Evolutionary conservation across 495 filamentous ascomycete genomes (phyloP).

Genomic region (Cairneyella variabilis): DNA sequence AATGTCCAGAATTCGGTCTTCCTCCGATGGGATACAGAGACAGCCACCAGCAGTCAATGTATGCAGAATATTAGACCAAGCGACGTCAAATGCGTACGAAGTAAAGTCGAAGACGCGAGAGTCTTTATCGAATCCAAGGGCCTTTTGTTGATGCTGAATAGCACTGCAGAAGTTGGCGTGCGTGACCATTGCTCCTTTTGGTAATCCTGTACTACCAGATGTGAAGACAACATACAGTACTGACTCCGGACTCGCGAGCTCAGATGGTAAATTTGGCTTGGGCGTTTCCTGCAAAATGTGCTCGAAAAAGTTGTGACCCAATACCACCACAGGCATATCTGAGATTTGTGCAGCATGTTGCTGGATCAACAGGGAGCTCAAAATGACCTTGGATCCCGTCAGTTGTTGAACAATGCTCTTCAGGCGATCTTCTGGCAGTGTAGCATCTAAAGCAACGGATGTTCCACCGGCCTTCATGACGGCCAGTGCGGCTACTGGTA

Average conservation of each 20-base stretch:
- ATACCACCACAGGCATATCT: neutral
- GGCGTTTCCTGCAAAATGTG: neutral
- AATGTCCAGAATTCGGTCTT: conserved; percentile 35
- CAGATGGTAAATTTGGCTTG: neutral
- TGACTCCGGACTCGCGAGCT: neutral
- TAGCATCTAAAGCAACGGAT: conserved; percentile 41
- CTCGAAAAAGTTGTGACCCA: no score
- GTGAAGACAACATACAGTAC: conserved; percentile 45
- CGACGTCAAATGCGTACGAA: conserved; percentile 64
- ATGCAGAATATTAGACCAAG: conserved; percentile 80
- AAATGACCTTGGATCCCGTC: neutral
- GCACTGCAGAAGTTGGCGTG: neutral
- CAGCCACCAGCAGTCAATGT: conserved; percentile 59
- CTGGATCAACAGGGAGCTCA: neutral
- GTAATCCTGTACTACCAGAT: conserved; percentile 44
- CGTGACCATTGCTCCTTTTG: conserved; percentile 34
- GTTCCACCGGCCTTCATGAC: conserved; percentile 44
- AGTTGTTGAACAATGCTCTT: neutral
- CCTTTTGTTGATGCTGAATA: neutral
- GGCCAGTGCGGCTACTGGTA: conserved; percentile 40
- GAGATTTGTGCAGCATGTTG: neutral
- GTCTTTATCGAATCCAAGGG: neutral
- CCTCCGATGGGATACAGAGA: conserved; percentile 43
- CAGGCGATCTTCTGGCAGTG: neutral
- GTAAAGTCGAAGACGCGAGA: neutral